Base-by-base conservation (phyloP, 2,329 filamentous ascomycete genomes). In the Trichoderma harzianum region DNA sequence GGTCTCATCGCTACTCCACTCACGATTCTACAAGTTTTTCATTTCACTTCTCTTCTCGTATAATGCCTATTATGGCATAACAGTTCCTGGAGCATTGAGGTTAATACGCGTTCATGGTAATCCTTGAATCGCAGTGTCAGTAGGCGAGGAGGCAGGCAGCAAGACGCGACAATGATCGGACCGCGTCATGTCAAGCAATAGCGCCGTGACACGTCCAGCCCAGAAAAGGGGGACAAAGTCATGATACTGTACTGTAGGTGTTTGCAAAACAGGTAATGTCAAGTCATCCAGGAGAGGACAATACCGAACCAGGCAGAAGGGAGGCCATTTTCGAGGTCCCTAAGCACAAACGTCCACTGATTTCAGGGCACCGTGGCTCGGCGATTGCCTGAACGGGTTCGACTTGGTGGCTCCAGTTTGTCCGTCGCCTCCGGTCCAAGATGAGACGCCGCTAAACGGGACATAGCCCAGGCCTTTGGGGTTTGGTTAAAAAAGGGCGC, bases 351-450 rank as follows among this genome's bases (percentile, higher is more conserved):
- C 11, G 39, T 36, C 47, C 24, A 36, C 43, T 18, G 47, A 36
- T 18, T 53, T 18, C 55, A 68, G 65, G 55, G 53, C 53, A 57
- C 63, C 55, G 39, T 69, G 66, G 66, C 66, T 69, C 66, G 69
- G 69, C 69, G 51, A 58, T 71, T 71, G 51, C 69, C 69, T 58
- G 61, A 66, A 71, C 18, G 34, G 51, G 69, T 34, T 55, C 28
- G 11, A 32, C 16, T 57, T 70, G 43, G 47, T 28, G 57, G 36
- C 36, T 39, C 36, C 36, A 18, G 16, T 39, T 18, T 39, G 36
- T 18, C 36, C 36, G 36, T 39, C 36, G 36, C 36, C 36, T 39
- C 36, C 36, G 36, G 36, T 8, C 16, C 36, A 39, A 39, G 36
- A 39, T 39, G 36, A 39, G 36, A 39, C 36, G 36, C 36, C 36